These are phyloP conservation scores for Arabidopsis hybrid DNA, from an alignment of 441 rosid genomes.

Conservation along the genomic window DNA sequence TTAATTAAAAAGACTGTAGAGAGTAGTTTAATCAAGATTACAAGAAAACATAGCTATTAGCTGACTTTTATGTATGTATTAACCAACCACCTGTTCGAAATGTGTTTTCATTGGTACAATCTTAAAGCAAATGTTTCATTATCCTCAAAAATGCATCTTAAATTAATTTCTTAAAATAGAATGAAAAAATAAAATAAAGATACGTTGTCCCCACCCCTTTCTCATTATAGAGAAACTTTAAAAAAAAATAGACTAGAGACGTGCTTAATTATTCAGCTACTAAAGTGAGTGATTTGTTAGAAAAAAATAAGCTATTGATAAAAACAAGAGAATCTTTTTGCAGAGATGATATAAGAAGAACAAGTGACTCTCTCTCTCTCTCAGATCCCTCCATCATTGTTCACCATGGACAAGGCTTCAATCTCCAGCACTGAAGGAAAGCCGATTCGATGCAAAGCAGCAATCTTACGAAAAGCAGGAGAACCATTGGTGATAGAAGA, in stretches of 20 bases:
- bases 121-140: not conserved
- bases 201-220: not conserved
- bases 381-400: not conserved
- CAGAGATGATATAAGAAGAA: constrained; percentile 2
- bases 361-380: not conserved
- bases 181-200: not conserved
- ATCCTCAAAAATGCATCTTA: not conserved
- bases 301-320: not conserved
- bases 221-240: not conserved
- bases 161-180: not conserved
- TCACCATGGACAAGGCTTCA: constrained; percentile 35
- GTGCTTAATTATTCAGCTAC: not conserved
- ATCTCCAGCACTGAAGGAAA: constrained; percentile 31
- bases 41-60: too few species aligned
- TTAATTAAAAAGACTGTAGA: too few species aligned
- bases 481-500: constrained; percentile 65
- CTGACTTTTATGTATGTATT: too few species aligned
- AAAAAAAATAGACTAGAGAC: not conserved
- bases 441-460: constrained; percentile 55
- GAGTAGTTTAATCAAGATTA: too few species aligned
- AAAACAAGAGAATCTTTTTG: not conserved
- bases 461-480: constrained; percentile 62
- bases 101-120: not conserved
- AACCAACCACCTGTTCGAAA: too few species aligned
- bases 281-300: not conserved